These are phyloP conservation scores for Cyclospora cayetanensis DNA, from an alignment of 169 alveolate genomes.

Conservation along the genomic window DNA sequence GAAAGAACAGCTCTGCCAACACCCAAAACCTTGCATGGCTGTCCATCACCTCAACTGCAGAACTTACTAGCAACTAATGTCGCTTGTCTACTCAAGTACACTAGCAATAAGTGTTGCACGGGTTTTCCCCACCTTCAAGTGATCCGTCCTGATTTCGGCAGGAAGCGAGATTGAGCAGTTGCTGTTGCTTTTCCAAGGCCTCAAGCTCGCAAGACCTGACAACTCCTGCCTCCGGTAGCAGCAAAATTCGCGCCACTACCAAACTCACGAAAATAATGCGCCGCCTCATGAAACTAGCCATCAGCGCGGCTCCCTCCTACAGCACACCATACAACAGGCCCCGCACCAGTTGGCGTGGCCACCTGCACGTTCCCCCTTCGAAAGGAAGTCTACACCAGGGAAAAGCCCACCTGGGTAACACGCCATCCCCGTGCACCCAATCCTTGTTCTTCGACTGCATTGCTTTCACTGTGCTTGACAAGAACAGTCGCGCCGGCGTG, in stretches of 20 bases:
- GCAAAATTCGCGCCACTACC: slow-evolving; percentile 45
- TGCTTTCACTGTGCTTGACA: slow-evolving; percentile 56
- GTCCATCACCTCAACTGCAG: not conserved
- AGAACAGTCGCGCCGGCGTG: slow-evolving; percentile 66
- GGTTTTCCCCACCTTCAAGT: slow-evolving; percentile 60
- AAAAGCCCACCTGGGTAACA: slow-evolving; percentile 40
- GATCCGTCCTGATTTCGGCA: slow-evolving; percentile 57
- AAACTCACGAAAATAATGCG: slow-evolving; percentile 63
- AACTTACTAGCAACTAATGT: not conserved
- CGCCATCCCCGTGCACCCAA: slow-evolving; percentile 66
- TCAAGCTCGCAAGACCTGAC: slow-evolving; percentile 4
- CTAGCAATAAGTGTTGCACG: not conserved
- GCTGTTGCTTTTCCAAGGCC: slow-evolving; percentile 1
- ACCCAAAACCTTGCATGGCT: not conserved
- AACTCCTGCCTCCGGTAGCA: slow-evolving; percentile 61
- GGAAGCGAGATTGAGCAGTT: slow-evolving; percentile 37
- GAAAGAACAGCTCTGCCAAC: not conserved
- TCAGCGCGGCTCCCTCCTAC: slow-evolving; percentile 71
- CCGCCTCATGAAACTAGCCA: slow-evolving; percentile 67
- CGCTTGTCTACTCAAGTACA: not conserved
- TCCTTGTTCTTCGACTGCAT: slow-evolving; percentile 22
- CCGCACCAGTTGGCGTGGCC: not conserved
- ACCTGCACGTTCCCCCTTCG: not conserved
- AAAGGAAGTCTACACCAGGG: not conserved
- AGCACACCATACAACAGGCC: not conserved